phyloP scores from a whole-genome alignment of 345 rosid species.

The Streptanthus diversifolius region DNA sequence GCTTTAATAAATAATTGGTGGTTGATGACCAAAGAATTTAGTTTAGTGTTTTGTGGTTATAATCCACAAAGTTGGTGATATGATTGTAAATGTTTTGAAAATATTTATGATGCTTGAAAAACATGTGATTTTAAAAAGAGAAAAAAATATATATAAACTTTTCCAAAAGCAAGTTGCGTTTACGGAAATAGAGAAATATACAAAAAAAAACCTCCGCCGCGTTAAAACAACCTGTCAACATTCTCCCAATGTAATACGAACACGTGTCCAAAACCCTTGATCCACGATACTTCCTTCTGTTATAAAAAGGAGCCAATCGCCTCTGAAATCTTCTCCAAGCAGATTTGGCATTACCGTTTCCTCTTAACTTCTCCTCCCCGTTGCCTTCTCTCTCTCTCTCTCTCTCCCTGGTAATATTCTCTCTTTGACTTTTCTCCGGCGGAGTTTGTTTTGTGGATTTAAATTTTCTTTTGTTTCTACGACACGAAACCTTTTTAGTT shows the following conservation, averaged over 20 bases:
- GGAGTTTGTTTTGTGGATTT: not conserved
- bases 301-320: slow-evolving; percentile 9
- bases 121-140: not conserved
- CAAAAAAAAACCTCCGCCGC: not conserved
- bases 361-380: not conserved
- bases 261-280: slow-evolving; percentile 12
- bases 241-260: not conserved
- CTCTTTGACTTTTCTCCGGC: not conserved
- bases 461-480: slow-evolving; percentile 4
- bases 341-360: not conserved
- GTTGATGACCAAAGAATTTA: not conserved
- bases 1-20: not conserved
- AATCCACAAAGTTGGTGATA: not conserved
- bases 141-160: not conserved
- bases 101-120: not conserved
- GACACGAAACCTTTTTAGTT: slow-evolving; percentile 15
- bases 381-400: not conserved
- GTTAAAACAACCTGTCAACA: not conserved
- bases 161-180: not conserved
- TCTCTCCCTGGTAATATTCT: slow-evolving; percentile 8
- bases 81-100: not conserved
- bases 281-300: slow-evolving; percentile 20
- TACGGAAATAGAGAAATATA: not conserved
- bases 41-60: not conserved
- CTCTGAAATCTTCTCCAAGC: slow-evolving; percentile 20